These are phyloP conservation scores for Tricharina praecox DNA, from an alignment of 495 filamentous ascomycete genomes.

Conservation along the genomic window DNA sequence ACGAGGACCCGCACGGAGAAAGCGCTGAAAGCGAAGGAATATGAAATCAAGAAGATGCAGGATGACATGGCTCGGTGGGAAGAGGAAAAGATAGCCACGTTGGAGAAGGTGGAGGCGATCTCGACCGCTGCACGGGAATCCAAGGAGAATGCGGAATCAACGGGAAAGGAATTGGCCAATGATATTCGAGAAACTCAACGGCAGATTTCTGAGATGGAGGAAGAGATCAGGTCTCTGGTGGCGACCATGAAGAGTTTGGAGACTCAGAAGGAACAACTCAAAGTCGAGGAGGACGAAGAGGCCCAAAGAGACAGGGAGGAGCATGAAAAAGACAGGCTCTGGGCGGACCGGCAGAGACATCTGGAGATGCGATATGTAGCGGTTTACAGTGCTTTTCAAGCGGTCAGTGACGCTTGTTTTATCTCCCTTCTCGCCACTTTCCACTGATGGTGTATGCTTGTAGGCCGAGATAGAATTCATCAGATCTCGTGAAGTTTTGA, in stretches of 20 bases:
- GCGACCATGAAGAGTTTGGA: conserved; percentile 16
- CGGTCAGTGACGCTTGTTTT: conserved; percentile 10
- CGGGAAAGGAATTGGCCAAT: conserved; percentile 22
- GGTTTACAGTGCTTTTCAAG: conserved; percentile 28
- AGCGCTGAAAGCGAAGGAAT: conserved; percentile 52
- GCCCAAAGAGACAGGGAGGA: conserved; percentile 37
- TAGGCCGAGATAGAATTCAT: conserved; percentile 23
- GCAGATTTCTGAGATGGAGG: conserved; percentile 30
- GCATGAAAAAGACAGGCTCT: conserved; percentile 37
- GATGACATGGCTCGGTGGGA: conserved; percentile 42
- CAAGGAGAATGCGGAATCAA: conserved; percentile 19
- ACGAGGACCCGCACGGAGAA: conserved; percentile 68
- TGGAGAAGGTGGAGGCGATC: conserved; percentile 32
- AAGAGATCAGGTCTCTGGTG: conserved; percentile 26
- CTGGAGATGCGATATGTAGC: conserved; percentile 32
- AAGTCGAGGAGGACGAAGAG: conserved; percentile 39
- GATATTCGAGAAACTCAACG: conserved; percentile 21
- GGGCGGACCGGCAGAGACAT: conserved; percentile 33
- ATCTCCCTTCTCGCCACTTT: background rate
- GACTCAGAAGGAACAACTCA: conserved; percentile 26
- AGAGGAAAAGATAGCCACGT: conserved; percentile 27
- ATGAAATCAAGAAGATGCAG: conserved; percentile 40
- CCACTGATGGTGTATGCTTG: background rate
- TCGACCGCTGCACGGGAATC: conserved; percentile 30
- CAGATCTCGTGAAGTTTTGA: conserved; percentile 18